These are phyloP conservation scores for Schizophyllum amplum DNA, from an alignment of 1,284 basidiomycete genomes.

Conservation along the genomic window DNA sequence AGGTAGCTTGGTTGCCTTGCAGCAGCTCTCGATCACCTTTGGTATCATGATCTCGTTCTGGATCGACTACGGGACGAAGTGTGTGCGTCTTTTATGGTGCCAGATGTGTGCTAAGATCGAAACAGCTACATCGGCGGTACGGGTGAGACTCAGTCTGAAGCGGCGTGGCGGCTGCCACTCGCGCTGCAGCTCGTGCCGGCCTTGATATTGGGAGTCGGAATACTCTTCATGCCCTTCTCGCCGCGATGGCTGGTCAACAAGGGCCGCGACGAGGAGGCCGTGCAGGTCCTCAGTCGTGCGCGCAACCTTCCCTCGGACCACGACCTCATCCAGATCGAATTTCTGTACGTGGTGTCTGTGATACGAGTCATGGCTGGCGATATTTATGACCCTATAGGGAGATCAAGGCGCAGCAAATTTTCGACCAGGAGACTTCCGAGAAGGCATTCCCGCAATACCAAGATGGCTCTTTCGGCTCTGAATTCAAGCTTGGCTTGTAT, in stretches of 20 bases:
- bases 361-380: background rate
- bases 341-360: constrained; percentile 38
- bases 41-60: constrained; percentile 69
- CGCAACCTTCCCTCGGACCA: constrained; percentile 48
- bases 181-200: constrained; percentile 73
- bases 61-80: constrained; percentile 54
- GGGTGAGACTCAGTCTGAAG: constrained; percentile 42
- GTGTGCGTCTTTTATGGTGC: constrained; percentile 1
- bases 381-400: constrained; percentile 43
- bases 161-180: constrained; percentile 73
- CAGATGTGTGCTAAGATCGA: constrained; percentile 16
- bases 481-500: constrained; percentile 53
- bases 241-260: constrained; percentile 68
- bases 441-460: constrained; percentile 56
- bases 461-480: constrained; percentile 47
- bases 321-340: constrained; percentile 71
- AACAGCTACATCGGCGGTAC: constrained; percentile 70
- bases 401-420: constrained; percentile 70
- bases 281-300: constrained; percentile 54
- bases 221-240: constrained; percentile 66
- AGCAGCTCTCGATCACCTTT: constrained; percentile 53
- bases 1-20: constrained; percentile 74
- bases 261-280: constrained; percentile 67
- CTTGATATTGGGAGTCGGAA: constrained; percentile 54
- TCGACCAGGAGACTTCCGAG: constrained; percentile 57